These are phyloP conservation scores for Puya raimondii DNA, from an alignment of 176 grass and related monocot genomes.

Conservation along the genomic window DNA sequence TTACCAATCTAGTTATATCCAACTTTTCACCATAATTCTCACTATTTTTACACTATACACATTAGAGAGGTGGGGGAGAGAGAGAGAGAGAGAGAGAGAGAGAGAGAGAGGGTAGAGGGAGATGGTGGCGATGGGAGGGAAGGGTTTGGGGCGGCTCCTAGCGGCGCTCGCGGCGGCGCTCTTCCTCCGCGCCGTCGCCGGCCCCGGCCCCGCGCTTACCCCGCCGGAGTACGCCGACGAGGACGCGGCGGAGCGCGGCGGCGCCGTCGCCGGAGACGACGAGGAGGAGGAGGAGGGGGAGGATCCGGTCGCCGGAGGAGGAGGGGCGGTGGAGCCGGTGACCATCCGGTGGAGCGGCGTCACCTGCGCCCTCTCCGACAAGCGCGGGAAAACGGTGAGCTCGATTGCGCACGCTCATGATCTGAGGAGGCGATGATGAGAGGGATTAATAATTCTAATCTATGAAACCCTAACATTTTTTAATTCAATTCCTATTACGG, in stretches of 20 bases:
- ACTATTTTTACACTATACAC: neutral
- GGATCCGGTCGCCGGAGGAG: neutral
- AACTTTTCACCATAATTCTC: neutral
- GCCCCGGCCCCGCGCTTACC: conserved; percentile 41
- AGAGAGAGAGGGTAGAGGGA: neutral
- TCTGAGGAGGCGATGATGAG: no score
- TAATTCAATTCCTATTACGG: neutral
- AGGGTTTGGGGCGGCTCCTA: conserved; percentile 55
- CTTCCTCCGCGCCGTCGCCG: conserved; percentile 55
- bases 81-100: neutral
- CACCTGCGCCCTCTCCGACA: conserved; percentile 76
- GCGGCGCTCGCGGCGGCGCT: conserved; percentile 68
- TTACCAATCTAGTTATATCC: no score
- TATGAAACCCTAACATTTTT: no score
- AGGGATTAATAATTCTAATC: no score
- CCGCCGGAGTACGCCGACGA: conserved; percentile 21
- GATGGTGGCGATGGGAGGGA: conserved; percentile 36
- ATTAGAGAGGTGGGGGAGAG: neutral
- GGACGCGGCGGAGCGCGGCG: conserved; percentile 14
- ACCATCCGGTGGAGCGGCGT: conserved; percentile 57
- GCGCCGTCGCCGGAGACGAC: neutral
- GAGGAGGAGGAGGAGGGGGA: conserved; percentile 9
- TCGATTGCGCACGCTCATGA: neutral
- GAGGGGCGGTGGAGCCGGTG: conserved; percentile 32
- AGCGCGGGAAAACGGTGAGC: conserved; percentile 53